A percentile compares a stretch with the other conserved stretches of the same genome.
Conservation (phyloP, 768 basidiomycete genomes). For the Mycena galericulata region DNA sequence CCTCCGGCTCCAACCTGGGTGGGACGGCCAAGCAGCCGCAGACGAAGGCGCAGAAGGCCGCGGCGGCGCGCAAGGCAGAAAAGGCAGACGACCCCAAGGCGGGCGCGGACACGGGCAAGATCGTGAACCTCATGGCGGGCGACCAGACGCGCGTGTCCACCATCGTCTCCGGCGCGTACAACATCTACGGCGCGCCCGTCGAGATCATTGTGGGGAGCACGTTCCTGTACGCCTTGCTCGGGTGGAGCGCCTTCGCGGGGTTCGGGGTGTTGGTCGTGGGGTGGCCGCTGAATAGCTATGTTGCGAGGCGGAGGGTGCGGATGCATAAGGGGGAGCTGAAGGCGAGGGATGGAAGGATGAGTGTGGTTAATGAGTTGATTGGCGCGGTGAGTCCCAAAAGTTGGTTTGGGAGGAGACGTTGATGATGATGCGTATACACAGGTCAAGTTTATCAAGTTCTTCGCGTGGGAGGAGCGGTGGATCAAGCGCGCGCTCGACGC, state of each 20-base stretch:
- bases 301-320: conserved; percentile 70
- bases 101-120: conserved; percentile 90
- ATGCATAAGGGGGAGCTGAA: conserved; percentile 72
- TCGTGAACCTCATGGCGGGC: conserved; percentile 89
- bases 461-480: conserved; percentile 86
- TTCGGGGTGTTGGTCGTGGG: conserved; percentile 74
- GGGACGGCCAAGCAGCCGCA: not conserved
- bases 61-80: conserved; percentile 6
- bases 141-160: conserved; percentile 67
- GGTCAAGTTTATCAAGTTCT: conserved; percentile 86
- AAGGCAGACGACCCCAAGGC: conserved; percentile 70
- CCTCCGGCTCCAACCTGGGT: not conserved
- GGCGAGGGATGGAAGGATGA: conserved; percentile 83
- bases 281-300: conserved; percentile 78
- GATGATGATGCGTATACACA: not conserved
- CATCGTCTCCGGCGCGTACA: conserved; percentile 25
- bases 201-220: conserved; percentile 68
- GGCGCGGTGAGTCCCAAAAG: conserved; percentile 58
- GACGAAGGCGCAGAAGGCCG: not conserved
- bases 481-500: conserved; percentile 73
- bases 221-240: conserved; percentile 71
- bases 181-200: conserved; percentile 60
- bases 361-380: conserved; percentile 82
- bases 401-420: not conserved
- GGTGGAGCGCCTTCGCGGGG: conserved; percentile 81